phyloP scores from a whole-genome alignment of 352 stramenopile species.

The Globisporangium orthogonon region DNA sequence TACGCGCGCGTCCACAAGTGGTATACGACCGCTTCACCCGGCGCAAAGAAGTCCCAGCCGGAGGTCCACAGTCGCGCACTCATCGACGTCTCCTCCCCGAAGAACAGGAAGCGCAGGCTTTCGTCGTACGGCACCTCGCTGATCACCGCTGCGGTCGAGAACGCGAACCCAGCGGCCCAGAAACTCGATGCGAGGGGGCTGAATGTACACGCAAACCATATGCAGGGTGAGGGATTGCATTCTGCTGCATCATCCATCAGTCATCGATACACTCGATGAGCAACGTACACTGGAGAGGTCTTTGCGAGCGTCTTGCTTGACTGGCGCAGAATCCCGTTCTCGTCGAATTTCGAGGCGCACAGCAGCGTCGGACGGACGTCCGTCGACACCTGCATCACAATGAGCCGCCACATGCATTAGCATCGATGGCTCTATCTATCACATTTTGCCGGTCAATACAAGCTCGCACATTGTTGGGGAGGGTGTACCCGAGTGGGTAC shows the following conservation, averaged over 20 bases:
- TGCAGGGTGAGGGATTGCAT: not conserved
- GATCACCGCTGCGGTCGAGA: slow-evolving; percentile 44
- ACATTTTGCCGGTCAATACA: not conserved
- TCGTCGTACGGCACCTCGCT: slow-evolving; percentile 83
- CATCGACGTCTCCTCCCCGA: slow-evolving; percentile 92
- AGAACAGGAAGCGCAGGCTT: slow-evolving; percentile 87
- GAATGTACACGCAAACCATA: not conserved
- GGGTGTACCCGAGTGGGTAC: slow-evolving; percentile 90
- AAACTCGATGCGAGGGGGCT: slow-evolving; percentile 57
- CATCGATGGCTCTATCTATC: no score
- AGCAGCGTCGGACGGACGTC: slow-evolving; percentile 53
- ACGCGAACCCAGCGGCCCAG: slow-evolving; percentile 73
- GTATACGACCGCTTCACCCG: slow-evolving; percentile 66
- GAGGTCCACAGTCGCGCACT: slow-evolving; percentile 86
- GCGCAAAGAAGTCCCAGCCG: slow-evolving; percentile 90
- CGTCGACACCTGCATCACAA: slow-evolving; percentile 19
- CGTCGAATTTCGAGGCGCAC: slow-evolving; percentile 55
- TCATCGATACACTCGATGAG: not conserved
- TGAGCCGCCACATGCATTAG: no score
- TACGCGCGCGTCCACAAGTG: slow-evolving; percentile 88
- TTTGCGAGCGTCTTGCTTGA: slow-evolving; percentile 43
- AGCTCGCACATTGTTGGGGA: slow-evolving; percentile 38
- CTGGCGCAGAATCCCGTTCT: slow-evolving; percentile 46
- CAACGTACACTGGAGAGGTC: slow-evolving; percentile 22
- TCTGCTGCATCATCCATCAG: not conserved